Evolutionary conservation across 768 basidiomycete genomes (phyloP).

Genomic region (Neoboletus brunneissimus): DNA sequence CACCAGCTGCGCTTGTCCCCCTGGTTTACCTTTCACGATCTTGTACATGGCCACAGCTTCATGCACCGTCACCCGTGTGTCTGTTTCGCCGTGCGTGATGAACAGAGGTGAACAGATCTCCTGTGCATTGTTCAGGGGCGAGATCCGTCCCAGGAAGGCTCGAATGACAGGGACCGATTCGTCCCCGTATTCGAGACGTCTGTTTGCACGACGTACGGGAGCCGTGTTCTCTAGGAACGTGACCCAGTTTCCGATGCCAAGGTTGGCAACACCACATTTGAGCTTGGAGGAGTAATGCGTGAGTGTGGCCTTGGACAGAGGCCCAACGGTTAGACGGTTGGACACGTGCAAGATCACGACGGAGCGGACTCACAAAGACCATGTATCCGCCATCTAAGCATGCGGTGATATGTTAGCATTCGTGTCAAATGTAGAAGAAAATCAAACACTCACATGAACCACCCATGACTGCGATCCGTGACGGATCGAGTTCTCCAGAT

Average conservation of each 20-base stretch:
- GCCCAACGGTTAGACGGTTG: neutral
- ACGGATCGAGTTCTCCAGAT: conserved; percentile 33
- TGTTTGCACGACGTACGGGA: conserved; percentile 31
- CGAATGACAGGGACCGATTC: conserved; percentile 37
- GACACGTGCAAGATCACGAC: neutral
- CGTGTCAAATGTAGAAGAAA: neutral
- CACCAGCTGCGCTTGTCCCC: conserved; percentile 35
- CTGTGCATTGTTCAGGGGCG: conserved; percentile 38
- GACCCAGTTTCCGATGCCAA: conserved; percentile 39
- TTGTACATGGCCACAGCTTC: conserved; percentile 40
- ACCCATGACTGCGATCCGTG: conserved; percentile 41
- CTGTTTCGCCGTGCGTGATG: conserved; percentile 43
- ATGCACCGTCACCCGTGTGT: conserved; percentile 39
- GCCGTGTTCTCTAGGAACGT: conserved; percentile 45
- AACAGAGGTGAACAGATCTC: conserved; percentile 37
- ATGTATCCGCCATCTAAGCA: conserved; percentile 39
- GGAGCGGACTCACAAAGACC: conserved; percentile 33
- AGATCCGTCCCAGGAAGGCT: conserved; percentile 38
- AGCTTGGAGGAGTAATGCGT: conserved; percentile 41
- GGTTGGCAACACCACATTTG: conserved; percentile 41
- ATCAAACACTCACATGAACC: conserved; percentile 35
- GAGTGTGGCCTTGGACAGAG: conserved; percentile 34
- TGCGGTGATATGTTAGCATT: neutral
- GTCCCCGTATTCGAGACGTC: conserved; percentile 42
- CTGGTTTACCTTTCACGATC: conserved; percentile 23